Evolutionary conservation across 202 grass and related monocot species (phyloP).

Genomic region (Eragrostis tef): DNA sequence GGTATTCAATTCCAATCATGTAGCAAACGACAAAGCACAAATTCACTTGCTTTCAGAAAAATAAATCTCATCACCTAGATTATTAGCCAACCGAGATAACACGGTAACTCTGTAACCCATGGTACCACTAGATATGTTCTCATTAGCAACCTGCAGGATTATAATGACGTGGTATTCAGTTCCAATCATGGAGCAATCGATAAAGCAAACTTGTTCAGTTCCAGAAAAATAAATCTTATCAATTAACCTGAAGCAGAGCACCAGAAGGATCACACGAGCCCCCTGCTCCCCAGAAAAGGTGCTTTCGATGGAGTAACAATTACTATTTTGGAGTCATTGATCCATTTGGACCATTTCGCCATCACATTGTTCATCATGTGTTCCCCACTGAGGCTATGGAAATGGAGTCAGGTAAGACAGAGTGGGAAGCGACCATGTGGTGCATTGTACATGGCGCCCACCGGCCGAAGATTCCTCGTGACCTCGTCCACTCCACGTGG

Average conservation of each 20-base stretch:
- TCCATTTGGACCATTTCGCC: too few species aligned
- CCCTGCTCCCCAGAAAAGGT: too few species aligned
- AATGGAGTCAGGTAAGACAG: background rate
- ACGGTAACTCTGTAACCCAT: too few species aligned
- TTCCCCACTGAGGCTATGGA: background rate
- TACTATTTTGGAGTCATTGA: too few species aligned
- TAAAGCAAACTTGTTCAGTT: background rate
- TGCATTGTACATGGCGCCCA: background rate
- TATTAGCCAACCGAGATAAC: too few species aligned
- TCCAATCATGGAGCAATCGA: background rate
- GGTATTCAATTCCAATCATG: too few species aligned
- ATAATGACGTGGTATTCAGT: background rate
- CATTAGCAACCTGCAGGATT: background rate
- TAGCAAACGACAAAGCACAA: too few species aligned
- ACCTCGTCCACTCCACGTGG: slow-evolving; percentile 17
- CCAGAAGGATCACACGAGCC: too few species aligned
- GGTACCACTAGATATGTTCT: too few species aligned
- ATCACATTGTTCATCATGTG: background rate
- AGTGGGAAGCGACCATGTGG: background rate
- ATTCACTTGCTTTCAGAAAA: too few species aligned
- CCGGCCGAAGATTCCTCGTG: background rate
- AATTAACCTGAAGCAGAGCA: background rate
- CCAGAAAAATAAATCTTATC: background rate
- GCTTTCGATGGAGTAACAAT: background rate
- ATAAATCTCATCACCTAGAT: too few species aligned